Evolutionary conservation across 208 protist genomes (phyloP), one percentile per base, ranked within the genome.

Genomic region (Crithidia brevicula): DNA sequence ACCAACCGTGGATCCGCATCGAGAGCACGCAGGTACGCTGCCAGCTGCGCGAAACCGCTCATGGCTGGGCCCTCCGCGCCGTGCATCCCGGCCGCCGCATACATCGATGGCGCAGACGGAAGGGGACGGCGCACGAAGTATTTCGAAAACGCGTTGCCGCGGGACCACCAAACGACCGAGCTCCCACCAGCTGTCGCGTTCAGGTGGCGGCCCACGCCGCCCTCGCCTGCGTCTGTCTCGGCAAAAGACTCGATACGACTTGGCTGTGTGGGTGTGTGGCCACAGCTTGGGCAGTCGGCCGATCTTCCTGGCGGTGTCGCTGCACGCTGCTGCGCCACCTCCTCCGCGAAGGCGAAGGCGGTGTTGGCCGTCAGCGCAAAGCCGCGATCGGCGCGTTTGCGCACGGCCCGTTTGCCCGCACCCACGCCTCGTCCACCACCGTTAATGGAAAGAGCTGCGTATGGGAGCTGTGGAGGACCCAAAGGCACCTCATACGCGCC

Each of bases 31-130:
- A 71, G 54, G 56, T 63, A 71, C 30, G 65, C 65, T 6, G 65
- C 65, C 1, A 71, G 65, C 46, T 71, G 65, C 16, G 65, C 65
- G 22, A 71, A 71, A 25, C 65, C 65, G 54, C 38, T 71, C 54
- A 63, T 63, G 30, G 65, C 54, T 20, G 42, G 27, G 38, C n/a
- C 43, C 16, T 22, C 42, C 6, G 58, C 43, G 4, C 28, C 13
- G 3, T n/a, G 2, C 50, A 31, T 30, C 50, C 23, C 20, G 2
- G 15, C 31, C 3, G 28, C 58, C 20, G 27, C 16, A 18, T 69
- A 54, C 30, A 31, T 52, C 42, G 38, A 22, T 0, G 38, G 15
- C 22, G 64, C 13, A 0, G 28, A 11, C 2, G 64, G 64, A 3
- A 72, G 15, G 5, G 10, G 1, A 2, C 38, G 46, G 13, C 66